Conservation (phyloP, 2,329 filamentous ascomycete genomes). For the Trichoderma aggressivum region DNA sequence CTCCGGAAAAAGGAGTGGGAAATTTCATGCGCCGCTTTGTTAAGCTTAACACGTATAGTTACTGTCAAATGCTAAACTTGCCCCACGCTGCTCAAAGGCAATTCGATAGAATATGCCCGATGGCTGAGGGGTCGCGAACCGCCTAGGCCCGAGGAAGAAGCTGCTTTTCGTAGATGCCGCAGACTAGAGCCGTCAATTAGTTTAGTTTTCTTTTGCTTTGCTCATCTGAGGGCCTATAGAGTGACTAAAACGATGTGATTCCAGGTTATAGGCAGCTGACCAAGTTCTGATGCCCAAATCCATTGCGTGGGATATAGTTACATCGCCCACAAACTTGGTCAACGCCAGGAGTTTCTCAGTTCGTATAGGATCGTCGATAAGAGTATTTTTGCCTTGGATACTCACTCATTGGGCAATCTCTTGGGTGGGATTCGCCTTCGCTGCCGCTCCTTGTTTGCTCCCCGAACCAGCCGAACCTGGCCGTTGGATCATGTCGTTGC, state of each 20-base stretch:
- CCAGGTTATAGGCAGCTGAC: background rate
- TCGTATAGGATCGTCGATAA: background rate
- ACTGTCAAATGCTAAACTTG: background rate
- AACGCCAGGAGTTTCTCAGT: background rate
- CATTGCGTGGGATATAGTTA: background rate
- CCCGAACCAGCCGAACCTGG: background rate
- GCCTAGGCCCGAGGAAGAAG: slow-evolving; percentile 15
- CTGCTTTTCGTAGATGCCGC: background rate
- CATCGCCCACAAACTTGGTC: background rate
- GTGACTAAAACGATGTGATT: background rate
- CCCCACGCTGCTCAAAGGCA: background rate
- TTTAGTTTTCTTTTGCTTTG: background rate
- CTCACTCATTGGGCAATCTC: background rate
- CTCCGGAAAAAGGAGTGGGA: background rate
- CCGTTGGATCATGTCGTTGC: background rate
- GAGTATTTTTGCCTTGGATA: background rate
- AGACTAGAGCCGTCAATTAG: background rate
- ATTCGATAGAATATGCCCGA: background rate
- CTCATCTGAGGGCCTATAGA: background rate
- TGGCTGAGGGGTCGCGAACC: background rate
- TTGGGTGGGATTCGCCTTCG: background rate
- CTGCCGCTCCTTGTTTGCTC: background rate
- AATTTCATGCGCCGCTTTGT: background rate
- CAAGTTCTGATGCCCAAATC: background rate
- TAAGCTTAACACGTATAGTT: slow-evolving; percentile 17